phyloP scores from a whole-genome alignment of 192 early-diverging fungal species.

The Coemansia sp. region DNA sequence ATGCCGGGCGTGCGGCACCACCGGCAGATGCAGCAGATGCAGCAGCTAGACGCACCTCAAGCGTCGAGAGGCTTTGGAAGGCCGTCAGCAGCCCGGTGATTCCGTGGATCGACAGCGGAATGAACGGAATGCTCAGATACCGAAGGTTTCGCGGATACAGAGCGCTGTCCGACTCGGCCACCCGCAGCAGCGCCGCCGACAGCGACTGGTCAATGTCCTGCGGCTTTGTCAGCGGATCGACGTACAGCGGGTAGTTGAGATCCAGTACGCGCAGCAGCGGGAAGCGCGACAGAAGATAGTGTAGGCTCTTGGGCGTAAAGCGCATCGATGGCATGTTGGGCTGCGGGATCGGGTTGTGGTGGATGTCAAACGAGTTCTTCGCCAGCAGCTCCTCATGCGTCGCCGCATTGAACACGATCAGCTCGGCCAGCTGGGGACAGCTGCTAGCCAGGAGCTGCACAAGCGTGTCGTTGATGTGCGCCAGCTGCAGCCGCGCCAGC shows the following conservation, averaged over 20 bases:
- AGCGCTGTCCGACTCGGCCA: constrained; percentile 15
- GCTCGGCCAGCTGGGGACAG: constrained; percentile 44
- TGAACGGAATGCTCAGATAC: constrained; percentile 54
- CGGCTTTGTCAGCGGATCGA: constrained; percentile 45
- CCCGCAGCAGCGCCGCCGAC: constrained; percentile 35
- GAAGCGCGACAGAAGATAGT: constrained; percentile 47
- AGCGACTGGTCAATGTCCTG: constrained; percentile 51
- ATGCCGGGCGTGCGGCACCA: constrained; percentile 25
- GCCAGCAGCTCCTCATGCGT: constrained; percentile 50
- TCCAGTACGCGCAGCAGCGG: constrained; percentile 48
- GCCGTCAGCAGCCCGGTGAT: constrained; percentile 43
- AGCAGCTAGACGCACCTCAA: constrained; percentile 48
- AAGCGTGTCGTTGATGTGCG: constrained; percentile 53
- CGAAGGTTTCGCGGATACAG: constrained; percentile 45
- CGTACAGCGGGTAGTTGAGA: constrained; percentile 54
- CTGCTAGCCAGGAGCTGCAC: constrained; percentile 52
- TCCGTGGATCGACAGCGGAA: constrained; percentile 43
- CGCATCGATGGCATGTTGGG: constrained; percentile 52
- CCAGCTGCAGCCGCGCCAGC: constrained; percentile 46
- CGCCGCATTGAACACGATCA: constrained; percentile 50
- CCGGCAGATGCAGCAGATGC: no score
- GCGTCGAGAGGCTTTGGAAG: constrained; percentile 39
- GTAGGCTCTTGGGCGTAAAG: constrained; percentile 53
- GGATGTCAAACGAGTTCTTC: constrained; percentile 55
- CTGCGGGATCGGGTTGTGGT: constrained; percentile 44